Evolutionary conservation across 2,329 filamentous ascomycete genomes (phyloP).

Genomic region (Aureobasidium sp.): DNA sequence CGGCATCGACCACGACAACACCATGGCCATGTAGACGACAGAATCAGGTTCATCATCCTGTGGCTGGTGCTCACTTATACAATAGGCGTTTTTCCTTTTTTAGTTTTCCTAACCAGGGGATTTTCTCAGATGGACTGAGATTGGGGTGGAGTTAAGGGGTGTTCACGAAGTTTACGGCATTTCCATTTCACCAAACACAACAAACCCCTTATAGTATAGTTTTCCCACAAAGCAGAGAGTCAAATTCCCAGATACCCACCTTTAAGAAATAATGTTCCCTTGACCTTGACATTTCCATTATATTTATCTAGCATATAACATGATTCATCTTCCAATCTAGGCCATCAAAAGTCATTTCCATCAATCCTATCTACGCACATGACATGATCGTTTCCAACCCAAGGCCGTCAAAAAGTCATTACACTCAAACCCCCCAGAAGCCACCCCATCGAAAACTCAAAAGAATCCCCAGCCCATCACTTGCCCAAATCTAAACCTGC

Average conservation of each 20-base stretch:
- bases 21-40: slow-evolving; percentile 70
- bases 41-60: not conserved
- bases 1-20: slow-evolving; percentile 96
- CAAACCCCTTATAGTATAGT: not conserved
- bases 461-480: not conserved
- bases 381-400: no score
- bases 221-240: not conserved
- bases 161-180: slow-evolving; percentile 6
- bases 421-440: no score
- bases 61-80: not conserved
- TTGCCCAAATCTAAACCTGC: not conserved
- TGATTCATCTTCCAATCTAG: not conserved
- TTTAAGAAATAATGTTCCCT: not conserved
- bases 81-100: not conserved
- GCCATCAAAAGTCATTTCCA: not conserved
- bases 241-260: not conserved
- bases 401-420: no score
- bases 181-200: not conserved
- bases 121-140: not conserved
- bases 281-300: not conserved
- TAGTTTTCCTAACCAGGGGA: not conserved
- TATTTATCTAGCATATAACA: not conserved
- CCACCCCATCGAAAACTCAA: not conserved
- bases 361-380: not conserved
- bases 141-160: not conserved